A percentile compares a stretch with the other conserved stretches of the same genome.
Evolutionary conservation across 1,284 basidiomycete species (phyloP).

Genomic region (Tilletiopsis washingtonensis): DNA sequence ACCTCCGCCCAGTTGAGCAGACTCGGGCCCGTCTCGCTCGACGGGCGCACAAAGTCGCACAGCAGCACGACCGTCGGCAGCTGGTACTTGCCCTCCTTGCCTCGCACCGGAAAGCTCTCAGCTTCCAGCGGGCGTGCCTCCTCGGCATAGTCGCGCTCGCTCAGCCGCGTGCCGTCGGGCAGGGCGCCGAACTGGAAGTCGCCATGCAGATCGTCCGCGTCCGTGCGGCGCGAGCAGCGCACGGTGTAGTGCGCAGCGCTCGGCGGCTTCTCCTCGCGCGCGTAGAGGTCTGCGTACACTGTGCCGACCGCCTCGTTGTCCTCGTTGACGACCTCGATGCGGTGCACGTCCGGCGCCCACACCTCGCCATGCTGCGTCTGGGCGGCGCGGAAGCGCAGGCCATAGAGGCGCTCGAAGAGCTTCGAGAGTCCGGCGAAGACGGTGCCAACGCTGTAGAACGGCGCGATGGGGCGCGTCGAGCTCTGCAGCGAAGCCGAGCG

Average conservation of each 20-base stretch:
- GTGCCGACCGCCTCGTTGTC: constrained; percentile 64
- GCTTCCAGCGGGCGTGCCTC: background rate
- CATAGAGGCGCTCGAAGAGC: constrained; percentile 38
- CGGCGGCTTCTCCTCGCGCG: constrained; percentile 72
- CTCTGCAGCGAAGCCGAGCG: constrained; percentile 3
- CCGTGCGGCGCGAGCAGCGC: constrained; percentile 80
- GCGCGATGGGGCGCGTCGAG: constrained; percentile 19
- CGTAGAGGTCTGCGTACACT: constrained; percentile 89
- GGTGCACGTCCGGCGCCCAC: constrained; percentile 81
- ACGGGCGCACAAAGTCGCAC: constrained; percentile 74
- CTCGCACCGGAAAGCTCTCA: background rate
- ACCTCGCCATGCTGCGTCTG: constrained; percentile 61
- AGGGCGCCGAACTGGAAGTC: constrained; percentile 56
- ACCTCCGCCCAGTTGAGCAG: constrained; percentile 88
- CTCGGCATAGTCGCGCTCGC: background rate
- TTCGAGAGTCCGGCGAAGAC: constrained; percentile 42
- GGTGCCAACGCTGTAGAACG: constrained; percentile 40
- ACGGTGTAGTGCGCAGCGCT: constrained; percentile 97
- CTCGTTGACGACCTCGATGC: constrained; percentile 86
- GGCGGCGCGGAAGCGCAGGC: constrained; percentile 35
- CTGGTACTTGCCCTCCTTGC: constrained; percentile 56
- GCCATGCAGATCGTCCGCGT: constrained; percentile 71
- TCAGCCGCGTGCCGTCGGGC: constrained; percentile 39
- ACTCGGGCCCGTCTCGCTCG: constrained; percentile 55
- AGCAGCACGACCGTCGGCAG: constrained; percentile 83